Percentiles rank a stretch among this genome's conserved stretches.
phyloP scores from a whole-genome alignment of 1,284 basidiomycete species.

The Irpex sp. region DNA sequence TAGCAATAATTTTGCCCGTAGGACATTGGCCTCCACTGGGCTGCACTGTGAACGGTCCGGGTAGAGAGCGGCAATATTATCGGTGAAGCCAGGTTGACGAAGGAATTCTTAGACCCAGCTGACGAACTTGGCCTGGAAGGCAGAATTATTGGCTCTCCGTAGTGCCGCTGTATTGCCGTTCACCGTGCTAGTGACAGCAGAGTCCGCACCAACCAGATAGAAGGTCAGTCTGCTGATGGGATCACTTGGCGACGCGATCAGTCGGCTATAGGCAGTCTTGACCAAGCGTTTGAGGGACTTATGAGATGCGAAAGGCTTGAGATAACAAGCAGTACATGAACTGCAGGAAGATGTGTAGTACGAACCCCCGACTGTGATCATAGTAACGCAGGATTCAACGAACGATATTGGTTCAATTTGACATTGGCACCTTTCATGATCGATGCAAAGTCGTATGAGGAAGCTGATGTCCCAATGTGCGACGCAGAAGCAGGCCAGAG shows the following conservation, averaged over 20 bases:
- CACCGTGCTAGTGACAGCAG: no score
- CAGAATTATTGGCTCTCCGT: no score
- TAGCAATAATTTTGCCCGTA: no score
- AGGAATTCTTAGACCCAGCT: no score
- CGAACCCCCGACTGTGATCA: not conserved
- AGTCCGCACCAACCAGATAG: no score
- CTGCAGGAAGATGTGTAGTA: not conserved
- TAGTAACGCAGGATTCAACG: not conserved
- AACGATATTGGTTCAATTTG: not conserved
- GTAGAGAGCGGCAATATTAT: no score
- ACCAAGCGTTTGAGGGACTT: not conserved
- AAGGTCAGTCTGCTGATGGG: not conserved
- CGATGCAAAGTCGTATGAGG: not conserved
- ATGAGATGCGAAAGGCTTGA: not conserved
- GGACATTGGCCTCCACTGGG: no score
- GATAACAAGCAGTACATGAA: not conserved
- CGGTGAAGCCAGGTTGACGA: no score
- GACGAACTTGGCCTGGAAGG: no score
- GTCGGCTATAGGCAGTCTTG: not conserved
- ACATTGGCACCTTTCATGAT: not conserved
- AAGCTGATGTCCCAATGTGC: not conserved
- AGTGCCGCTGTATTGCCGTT: no score
- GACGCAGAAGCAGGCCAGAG: not conserved
- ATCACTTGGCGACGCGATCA: not conserved
- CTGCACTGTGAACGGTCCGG: no score